A percentile compares a stretch with the other conserved stretches of the same genome.
Evolutionary conservation across 306 rosid species (phyloP).

Genomic region (Begonia fuchsioides): DNA sequence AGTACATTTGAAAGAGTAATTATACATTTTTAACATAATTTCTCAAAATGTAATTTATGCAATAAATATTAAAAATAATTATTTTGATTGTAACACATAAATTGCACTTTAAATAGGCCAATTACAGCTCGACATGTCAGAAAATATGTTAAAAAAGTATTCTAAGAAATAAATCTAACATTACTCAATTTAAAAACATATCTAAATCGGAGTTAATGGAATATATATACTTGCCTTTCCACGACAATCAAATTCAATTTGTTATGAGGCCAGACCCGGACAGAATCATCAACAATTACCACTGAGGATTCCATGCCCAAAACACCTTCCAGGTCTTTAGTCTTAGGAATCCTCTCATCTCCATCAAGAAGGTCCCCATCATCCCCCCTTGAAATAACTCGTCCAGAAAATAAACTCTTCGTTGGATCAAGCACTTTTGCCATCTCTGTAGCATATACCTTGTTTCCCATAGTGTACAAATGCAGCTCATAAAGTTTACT

Average conservation of each 20-base stretch:
- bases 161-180: too few relatives aligned
- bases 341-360: conserved; percentile 80
- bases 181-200: too few relatives aligned
- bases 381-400: conserved; percentile 95
- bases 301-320: conserved; percentile 97
- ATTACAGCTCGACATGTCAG: too few relatives aligned
- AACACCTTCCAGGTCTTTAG: conserved; percentile 97
- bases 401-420: conserved; percentile 70
- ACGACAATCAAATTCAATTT: conserved; percentile 92
- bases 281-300: conserved; percentile 92
- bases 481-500: conserved; percentile 89
- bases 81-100: too few relatives aligned
- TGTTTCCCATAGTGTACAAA: conserved; percentile 99
- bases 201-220: too few relatives aligned
- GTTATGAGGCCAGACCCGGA: conserved; percentile 99
- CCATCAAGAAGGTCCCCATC: conserved; percentile 64
- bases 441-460: conserved; percentile 95
- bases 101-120: too few relatives aligned
- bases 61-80: too few relatives aligned
- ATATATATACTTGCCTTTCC: conserved; percentile 66
- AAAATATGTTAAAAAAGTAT: too few relatives aligned
- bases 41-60: too few relatives aligned
- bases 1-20: conserved; percentile 1
- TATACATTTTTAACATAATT: too few relatives aligned
- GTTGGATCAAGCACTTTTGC: conserved; percentile 97